These are phyloP conservation scores for Rosa lucieae DNA, from an alignment of 306 rosid species.

Conservation along the genomic window DNA sequence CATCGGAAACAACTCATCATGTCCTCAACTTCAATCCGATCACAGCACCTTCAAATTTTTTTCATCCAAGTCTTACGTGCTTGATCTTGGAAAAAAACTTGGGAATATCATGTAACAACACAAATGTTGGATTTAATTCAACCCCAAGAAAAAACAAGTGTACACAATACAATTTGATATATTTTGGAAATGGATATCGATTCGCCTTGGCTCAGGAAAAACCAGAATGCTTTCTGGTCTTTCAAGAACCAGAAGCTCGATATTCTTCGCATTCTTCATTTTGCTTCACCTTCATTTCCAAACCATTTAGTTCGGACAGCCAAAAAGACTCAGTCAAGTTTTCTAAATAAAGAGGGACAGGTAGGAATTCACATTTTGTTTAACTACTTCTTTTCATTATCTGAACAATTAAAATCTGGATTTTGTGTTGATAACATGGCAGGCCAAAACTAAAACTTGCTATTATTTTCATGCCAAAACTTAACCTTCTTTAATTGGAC, in stretches of 20 bases:
- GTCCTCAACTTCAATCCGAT: constrained; percentile 24
- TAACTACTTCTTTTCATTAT: constrained; percentile 28
- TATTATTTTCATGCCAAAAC: not conserved
- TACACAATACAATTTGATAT: constrained; percentile 4
- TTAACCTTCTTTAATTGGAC: not conserved
- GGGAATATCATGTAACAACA: not conserved
- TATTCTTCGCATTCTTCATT: constrained; percentile 26
- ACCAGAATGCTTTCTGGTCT: constrained; percentile 48
- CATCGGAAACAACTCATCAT: constrained; percentile 80
- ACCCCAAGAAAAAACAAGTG: not conserved
- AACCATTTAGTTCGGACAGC: constrained; percentile 40
- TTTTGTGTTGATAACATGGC: not conserved
- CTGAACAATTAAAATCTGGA: not conserved
- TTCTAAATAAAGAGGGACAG: constrained; percentile 36
- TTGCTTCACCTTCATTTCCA: constrained; percentile 32
- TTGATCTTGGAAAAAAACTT: constrained; percentile 9
- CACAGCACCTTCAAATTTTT: constrained; percentile 26
- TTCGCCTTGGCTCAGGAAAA: constrained; percentile 26
- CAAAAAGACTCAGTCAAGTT: constrained; percentile 51
- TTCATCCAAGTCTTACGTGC: constrained; percentile 31
- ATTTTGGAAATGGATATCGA: constrained; percentile 7
- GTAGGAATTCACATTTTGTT: constrained; percentile 10
- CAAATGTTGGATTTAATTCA: not conserved
- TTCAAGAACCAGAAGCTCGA: constrained; percentile 13
- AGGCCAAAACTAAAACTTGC: constrained; percentile 2